Base-by-base conservation (phyloP, 176 grass and related monocot genomes). In the Phyllostachys edulis region DNA sequence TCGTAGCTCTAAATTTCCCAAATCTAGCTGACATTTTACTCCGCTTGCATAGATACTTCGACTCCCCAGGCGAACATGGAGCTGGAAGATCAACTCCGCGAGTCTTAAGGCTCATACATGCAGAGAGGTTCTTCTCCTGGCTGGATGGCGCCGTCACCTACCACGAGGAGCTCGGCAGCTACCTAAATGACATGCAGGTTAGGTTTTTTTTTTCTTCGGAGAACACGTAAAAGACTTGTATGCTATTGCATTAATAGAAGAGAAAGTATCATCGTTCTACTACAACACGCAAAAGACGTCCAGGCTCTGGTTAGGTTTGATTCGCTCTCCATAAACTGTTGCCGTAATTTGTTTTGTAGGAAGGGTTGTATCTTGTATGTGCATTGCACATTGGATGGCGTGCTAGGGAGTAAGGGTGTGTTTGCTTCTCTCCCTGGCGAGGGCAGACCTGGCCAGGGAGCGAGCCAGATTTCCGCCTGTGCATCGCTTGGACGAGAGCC, bases 331-430 rank as follows among this genome's bases (percentile, higher is more conserved):
- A 44, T 77, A 37, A 69, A 60, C 23, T 12, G 15, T 15, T 82
- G 29, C 27, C 5, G 82, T 72, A 26, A 72, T 72, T 85, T 87
- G 46, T 65, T 29, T 27, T 65, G 67, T 69, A 95, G 90, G 94
- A 96, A 89, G 94, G 94, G 46, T n/a, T n/a, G n/a, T n/a, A n/a
- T n/a, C n/a, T 46, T 87, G 24, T 89, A 85, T 76, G 52, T 72
- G 42, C 88, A 90, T 13, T 96, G 69, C 90, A 87, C 94, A 68
- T 72, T 91, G 42, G 94, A 96, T 89, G 81, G 81, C 69, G 89
- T 91, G 29, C 34, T 96, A 46, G 88, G 87, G 77, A 89, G 77
- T 78, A n/a, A n/a, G n/a, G n/a, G n/a, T n/a, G n/a, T n/a, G n/a
- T n/a, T n/a, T n/a, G n/a, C n/a, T n/a, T n/a, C n/a, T n/a, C n/a